Percentiles rank a stretch among this genome's conserved stretches.
These are phyloP conservation scores for Zychaea mexicana DNA, from an alignment of 371 early-diverging fungal genomes.

Conservation along the genomic window DNA sequence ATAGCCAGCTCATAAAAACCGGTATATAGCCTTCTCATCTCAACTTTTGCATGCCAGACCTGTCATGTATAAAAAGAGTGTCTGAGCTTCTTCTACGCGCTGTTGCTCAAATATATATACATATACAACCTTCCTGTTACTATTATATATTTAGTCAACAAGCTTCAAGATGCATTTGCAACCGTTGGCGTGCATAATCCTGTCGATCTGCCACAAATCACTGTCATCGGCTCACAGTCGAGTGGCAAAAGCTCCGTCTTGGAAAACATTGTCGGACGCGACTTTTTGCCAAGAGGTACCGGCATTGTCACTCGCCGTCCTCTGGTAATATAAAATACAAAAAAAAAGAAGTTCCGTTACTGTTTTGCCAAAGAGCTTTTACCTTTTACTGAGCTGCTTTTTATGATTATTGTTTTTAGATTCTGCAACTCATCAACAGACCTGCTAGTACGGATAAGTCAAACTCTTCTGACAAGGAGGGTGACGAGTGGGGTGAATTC, in stretches of 20 bases:
- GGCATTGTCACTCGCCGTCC: constrained; percentile 96
- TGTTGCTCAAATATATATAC: no score
- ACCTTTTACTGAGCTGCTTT: background rate
- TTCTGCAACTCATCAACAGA: constrained; percentile 96
- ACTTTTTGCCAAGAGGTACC: constrained; percentile 97
- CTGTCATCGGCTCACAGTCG: constrained; percentile 97
- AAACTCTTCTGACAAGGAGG: constrained; percentile 46
- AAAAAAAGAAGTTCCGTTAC: background rate
- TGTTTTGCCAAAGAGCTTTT: no score
- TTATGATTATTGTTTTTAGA: constrained; percentile 50
- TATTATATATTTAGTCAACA: constrained; percentile 62
- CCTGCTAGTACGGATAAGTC: constrained; percentile 50
- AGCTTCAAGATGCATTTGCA: constrained; percentile 96
- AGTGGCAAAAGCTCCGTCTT: constrained; percentile 99
- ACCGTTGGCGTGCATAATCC: constrained; percentile 97
- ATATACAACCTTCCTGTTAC: background rate
- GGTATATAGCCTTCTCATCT: constrained; percentile 19
- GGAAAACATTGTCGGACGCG: constrained; percentile 98
- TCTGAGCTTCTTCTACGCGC: no score
- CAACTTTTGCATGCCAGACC: no score
- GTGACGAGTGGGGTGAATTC: constrained; percentile 98
- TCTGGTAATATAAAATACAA: constrained; percentile 57
- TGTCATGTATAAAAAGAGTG: no score
- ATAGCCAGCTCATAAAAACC: constrained; percentile 56
- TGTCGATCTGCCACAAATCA: constrained; percentile 98